These are phyloP conservation scores for Teunomyces aglyptinius DNA, from an alignment of 805 yeast genomes.

Conservation along the genomic window DNA sequence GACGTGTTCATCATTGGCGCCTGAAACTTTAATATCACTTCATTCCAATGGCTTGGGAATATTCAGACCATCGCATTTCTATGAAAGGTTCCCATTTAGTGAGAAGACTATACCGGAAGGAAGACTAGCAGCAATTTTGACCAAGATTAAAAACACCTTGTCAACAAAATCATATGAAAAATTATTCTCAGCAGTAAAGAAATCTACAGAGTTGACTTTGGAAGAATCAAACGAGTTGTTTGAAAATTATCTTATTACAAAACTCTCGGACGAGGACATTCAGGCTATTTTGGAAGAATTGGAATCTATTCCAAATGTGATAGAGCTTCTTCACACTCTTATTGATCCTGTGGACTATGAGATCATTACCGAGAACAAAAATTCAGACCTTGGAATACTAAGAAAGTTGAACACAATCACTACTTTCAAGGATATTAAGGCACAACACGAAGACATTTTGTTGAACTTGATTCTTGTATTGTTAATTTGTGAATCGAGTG, in stretches of 20 bases:
- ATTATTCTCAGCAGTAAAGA: conserved; percentile 15
- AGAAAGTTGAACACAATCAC: conserved; percentile 22
- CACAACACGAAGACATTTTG: conserved; percentile 28
- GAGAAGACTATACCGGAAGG: conserved; percentile 11
- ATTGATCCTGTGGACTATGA: conserved; percentile 14
- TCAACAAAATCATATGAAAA: conserved; percentile 31
- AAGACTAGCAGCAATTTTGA: conserved; percentile 20
- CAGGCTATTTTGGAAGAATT: conserved; percentile 19
- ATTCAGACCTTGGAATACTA: conserved; percentile 16
- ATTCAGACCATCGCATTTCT: conserved; percentile 31
- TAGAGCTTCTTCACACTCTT: conserved; percentile 21
- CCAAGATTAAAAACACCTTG: conserved; percentile 19
- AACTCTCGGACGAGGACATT: conserved; percentile 25
- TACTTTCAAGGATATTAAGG: conserved; percentile 28
- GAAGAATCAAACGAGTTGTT: conserved; percentile 22
- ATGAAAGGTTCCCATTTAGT: conserved; percentile 21
- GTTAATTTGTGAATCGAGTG: conserved; percentile 32
- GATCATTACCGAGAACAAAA: conserved; percentile 4
- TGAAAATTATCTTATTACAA: conserved; percentile 20
- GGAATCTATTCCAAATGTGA: conserved; percentile 24
- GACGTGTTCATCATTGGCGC: conserved; percentile 8
- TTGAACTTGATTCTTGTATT: conserved; percentile 29
- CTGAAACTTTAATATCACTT: conserved; percentile 16
- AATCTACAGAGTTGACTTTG: conserved; percentile 12
- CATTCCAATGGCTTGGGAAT: conserved; percentile 36